Percentiles rank a stretch among this genome's conserved stretches.
These are phyloP conservation scores for Sphaceloma murrayae DNA, from an alignment of 2,329 filamentous ascomycete species.

Conservation along the genomic window DNA sequence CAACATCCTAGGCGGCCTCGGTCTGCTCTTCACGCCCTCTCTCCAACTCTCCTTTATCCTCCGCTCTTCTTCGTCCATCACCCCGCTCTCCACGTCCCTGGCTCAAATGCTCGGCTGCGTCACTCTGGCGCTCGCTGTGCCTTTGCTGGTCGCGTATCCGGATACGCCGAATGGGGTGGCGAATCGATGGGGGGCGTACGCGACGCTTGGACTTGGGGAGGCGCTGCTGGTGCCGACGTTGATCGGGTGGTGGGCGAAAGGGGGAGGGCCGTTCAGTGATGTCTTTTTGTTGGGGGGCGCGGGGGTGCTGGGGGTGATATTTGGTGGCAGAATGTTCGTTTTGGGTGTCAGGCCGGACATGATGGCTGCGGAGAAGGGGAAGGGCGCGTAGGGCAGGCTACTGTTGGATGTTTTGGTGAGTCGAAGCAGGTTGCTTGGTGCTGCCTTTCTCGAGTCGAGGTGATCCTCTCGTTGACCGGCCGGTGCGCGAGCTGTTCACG, in stretches of 20 bases:
- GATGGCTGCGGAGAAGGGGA: conserved; percentile 16
- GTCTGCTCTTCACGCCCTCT: conserved; percentile 22
- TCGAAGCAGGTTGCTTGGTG: no score
- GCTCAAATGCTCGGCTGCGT: conserved; percentile 24
- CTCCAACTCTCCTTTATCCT: conserved; percentile 22
- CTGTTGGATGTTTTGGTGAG: not conserved
- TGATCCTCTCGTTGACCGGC: no score
- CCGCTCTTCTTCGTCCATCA: conserved; percentile 21
- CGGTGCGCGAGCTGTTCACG: no score
- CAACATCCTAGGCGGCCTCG: conserved; percentile 21
- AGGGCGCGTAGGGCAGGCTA: not conserved
- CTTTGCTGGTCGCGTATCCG: conserved; percentile 24
- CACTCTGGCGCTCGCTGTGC: conserved; percentile 22
- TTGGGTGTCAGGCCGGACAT: conserved; percentile 18
- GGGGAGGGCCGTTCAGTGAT: conserved; percentile 20
- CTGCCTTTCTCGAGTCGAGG: no score
- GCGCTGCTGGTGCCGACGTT: conserved; percentile 21
- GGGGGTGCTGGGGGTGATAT: conserved; percentile 16
- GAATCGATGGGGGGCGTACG: conserved; percentile 22
- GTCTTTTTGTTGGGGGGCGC: conserved; percentile 11
- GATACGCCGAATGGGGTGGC: conserved; percentile 22
- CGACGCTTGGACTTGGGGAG: conserved; percentile 22
- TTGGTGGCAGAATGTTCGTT: conserved; percentile 17
- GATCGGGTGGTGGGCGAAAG: conserved; percentile 21
- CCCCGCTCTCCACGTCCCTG: conserved; percentile 20